Conservation (phyloP, 2,329 filamentous ascomycete genomes). For the Calonectria hawksworthii region DNA sequence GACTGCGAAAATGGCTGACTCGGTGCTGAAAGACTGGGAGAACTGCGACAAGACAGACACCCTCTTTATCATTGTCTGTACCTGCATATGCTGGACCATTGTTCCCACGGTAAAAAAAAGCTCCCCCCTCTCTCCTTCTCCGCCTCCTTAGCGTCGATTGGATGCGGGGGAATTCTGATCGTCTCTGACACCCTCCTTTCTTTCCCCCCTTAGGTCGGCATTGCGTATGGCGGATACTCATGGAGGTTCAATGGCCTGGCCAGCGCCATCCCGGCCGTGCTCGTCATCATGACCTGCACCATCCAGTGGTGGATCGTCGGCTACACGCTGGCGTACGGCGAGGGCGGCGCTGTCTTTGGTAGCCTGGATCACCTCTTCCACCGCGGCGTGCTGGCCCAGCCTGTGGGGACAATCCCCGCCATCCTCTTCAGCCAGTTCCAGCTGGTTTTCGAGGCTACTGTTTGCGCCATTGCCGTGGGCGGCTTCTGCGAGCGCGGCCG, state of each 20-base stretch:
- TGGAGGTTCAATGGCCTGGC: constrained; percentile 33
- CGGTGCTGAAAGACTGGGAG: constrained; percentile 34
- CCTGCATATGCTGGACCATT: constrained; percentile 37
- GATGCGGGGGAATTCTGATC: not conserved
- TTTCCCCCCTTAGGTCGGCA: constrained; percentile 20
- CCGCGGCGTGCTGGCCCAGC: constrained; percentile 32
- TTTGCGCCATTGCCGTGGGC: constrained; percentile 34
- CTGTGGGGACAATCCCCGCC: constrained; percentile 32
- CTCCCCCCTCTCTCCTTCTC: not conserved
- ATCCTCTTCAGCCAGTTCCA: constrained; percentile 37
- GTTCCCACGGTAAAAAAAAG: constrained; percentile 27
- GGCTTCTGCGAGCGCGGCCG: constrained; percentile 33
- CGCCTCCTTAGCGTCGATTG: not conserved
- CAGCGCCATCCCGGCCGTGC: constrained; percentile 29
- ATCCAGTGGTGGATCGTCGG: constrained; percentile 36
- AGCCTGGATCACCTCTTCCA: constrained; percentile 28
- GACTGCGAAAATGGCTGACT: constrained; percentile 19
- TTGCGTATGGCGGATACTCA: constrained; percentile 34
- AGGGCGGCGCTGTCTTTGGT: constrained; percentile 29
- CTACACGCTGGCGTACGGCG: constrained; percentile 36
- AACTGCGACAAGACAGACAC: constrained; percentile 34
- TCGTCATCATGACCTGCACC: constrained; percentile 34
- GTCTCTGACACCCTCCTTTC: constrained; percentile 1
- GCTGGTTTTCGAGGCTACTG: constrained; percentile 35
- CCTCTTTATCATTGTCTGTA: constrained; percentile 34